These are phyloP conservation scores for Mycena olivaceomarginata DNA, from an alignment of 768 basidiomycete species.

Conservation along the genomic window DNA sequence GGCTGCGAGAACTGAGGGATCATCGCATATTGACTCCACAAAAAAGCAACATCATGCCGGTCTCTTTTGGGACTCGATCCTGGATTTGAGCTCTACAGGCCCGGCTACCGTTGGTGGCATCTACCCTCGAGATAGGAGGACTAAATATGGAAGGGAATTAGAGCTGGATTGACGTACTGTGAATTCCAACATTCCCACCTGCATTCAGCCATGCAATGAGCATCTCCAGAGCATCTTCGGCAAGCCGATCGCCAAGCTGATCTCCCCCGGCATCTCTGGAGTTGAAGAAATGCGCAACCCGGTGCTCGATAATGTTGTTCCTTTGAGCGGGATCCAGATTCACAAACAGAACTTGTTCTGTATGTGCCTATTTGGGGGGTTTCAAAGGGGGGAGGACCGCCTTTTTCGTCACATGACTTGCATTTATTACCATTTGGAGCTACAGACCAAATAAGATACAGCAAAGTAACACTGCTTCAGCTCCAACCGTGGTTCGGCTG, in stretches of 20 bases:
- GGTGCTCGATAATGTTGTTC: slow-evolving; percentile 92
- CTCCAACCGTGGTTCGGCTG: too few relatives aligned
- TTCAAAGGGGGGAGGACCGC: too few relatives aligned
- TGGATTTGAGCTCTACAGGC: slow-evolving; percentile 88
- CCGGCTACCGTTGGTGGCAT: slow-evolving; percentile 96
- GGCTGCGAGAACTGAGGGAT: slow-evolving; percentile 94
- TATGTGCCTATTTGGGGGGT: too few relatives aligned
- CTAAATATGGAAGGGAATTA: neutral
- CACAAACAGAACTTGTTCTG: too few relatives aligned
- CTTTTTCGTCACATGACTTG: too few relatives aligned
- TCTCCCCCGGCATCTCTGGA: slow-evolving; percentile 89
- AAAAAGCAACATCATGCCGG: slow-evolving; percentile 92
- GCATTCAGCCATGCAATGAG: slow-evolving; percentile 96
- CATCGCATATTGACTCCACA: slow-evolving; percentile 96
- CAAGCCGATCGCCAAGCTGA: slow-evolving; percentile 85
- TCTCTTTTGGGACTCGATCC: slow-evolving; percentile 89
- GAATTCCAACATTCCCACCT: slow-evolving; percentile 98
- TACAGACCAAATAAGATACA: too few relatives aligned
- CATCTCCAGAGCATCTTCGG: slow-evolving; percentile 95
- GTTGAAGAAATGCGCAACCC: slow-evolving; percentile 93
- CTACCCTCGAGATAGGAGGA: too few relatives aligned
- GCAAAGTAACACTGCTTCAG: too few relatives aligned
- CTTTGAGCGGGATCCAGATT: slow-evolving; percentile 64
- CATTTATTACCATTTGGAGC: too few relatives aligned
- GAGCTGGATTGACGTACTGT: slow-evolving; percentile 74